phyloP scores from a whole-genome alignment of 257 asterid species.

The Leptodermis oblonga region DNA sequence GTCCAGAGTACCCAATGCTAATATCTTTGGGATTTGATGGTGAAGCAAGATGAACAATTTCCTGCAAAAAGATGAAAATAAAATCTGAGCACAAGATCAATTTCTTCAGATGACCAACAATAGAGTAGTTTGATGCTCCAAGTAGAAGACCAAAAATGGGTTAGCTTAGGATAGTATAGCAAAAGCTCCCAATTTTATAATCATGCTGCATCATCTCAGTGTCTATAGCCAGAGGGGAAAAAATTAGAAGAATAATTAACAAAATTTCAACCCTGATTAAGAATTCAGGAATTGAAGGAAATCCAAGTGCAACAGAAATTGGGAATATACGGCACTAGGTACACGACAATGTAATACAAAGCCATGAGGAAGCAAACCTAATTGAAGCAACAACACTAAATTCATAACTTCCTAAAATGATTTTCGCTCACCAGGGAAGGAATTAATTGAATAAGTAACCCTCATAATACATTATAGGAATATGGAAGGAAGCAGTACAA shows the following conservation, averaged over 20 bases:
- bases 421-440: background rate
- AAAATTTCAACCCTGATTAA: background rate
- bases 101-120: background rate
- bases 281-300: background rate
- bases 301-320: background rate
- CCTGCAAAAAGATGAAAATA: conserved; percentile 38
- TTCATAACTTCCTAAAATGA: background rate
- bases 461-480: background rate
- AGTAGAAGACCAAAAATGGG: background rate
- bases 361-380: background rate
- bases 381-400: background rate
- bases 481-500: background rate
- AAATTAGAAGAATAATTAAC: background rate
- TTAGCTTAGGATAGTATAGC: no score
- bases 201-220: background rate
- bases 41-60: conserved; percentile 23
- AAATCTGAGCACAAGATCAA: conserved; percentile 12
- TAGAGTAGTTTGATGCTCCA: background rate
- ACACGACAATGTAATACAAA: background rate
- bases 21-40: conserved; percentile 27
- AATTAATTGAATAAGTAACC: background rate
- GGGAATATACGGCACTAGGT: background rate
- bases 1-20: conserved; percentile 31
- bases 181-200: no score
- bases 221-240: background rate